Base-by-base conservation (phyloP, 805 yeast species). In the Priceomyces medius region DNA sequence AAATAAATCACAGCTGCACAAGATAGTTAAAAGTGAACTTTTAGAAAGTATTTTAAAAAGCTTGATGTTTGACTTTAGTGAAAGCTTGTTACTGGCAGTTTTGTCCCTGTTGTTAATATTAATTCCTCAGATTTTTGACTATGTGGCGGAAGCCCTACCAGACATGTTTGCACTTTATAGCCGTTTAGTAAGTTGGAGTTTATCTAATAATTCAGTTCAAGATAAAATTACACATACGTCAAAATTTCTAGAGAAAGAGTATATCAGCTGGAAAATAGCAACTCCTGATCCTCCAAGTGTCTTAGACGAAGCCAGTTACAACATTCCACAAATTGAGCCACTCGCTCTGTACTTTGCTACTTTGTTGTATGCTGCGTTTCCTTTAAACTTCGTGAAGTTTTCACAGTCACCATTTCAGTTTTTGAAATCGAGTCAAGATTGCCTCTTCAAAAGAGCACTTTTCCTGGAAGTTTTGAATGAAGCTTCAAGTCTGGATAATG, bases 281-380 rank as follows among this genome's bases (percentile, higher is more conserved):
- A 24, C 36, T 7, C 43, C 50, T 20, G 57, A 52, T 20, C 37
- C 41, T 6, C 31, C 42, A 7, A 31, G 40, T 34, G 42, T 37
- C 40, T 37, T 38, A 8, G 21, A 13, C 14, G 8, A 16, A 18
- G 12, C 31, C 3, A 13, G 13, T 8, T 37, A 29, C 17, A 18
- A 16, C 9, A 35, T n/a, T 7, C 29, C 43, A 2, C 40, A 46
- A 26, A 45, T 26, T 20, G 50, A 51, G 16, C 49, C 59, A 29
- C 56, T 64, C 37, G 45, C 61, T 33, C 57, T 55, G 37, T 60
- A 70, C 33, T 53, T 78, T n/a, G 70, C 69, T 39, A 70, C 78
- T 1, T 57, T 78, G 19, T 52, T 81, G 1, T 82, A 82, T 47
- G 86, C 83, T 0, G 54, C 81, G 9, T 81, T 70, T 44, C 86